phyloP scores from a whole-genome alignment of 2,329 filamentous ascomycete species.

The Trichoderma guizhouense region DNA sequence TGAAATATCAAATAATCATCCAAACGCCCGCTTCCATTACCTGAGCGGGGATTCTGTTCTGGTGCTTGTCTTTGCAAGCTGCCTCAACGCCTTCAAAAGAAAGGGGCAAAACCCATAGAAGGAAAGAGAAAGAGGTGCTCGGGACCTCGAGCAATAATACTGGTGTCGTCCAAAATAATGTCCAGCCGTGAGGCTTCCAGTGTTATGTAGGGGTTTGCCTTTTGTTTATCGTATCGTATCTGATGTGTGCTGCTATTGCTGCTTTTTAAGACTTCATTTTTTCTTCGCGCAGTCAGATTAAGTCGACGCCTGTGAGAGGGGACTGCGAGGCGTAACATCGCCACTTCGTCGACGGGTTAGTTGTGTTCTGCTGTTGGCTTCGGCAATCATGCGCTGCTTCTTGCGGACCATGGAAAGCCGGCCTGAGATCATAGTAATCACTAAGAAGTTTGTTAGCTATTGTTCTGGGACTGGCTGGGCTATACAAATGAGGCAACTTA shows the following conservation, averaged over 20 bases:
- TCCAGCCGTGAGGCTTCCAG: constrained; percentile 19
- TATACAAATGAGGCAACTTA: constrained; percentile 40
- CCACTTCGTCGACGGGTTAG: constrained; percentile 50
- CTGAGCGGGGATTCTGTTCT: constrained; percentile 18
- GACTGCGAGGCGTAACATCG: constrained; percentile 53
- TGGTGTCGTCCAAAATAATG: constrained; percentile 13
- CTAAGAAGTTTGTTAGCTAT: constrained; percentile 32
- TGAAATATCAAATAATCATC: constrained; percentile 25
- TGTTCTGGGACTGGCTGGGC: neutral
- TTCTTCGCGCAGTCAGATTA: constrained; percentile 15
- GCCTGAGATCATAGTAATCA: constrained; percentile 61
- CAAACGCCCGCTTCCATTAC: constrained; percentile 28
- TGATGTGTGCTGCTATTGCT: neutral
- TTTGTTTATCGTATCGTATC: constrained; percentile 12
- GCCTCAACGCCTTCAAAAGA: constrained; percentile 10
- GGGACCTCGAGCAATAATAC: neutral
- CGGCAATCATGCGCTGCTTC: constrained; percentile 60
- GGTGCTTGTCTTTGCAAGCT: neutral
- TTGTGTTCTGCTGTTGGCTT: constrained; percentile 49
- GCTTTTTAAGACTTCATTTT: neutral
- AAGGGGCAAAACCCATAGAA: neutral
- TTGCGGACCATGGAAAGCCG: constrained; percentile 55
- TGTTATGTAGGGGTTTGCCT: constrained; percentile 14
- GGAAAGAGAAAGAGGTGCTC: neutral
- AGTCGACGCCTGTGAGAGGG: constrained; percentile 45